Percentiles rank a stretch among this genome's conserved stretches.
These are phyloP conservation scores for Centrapalus pauciflorus DNA, from an alignment of 129 eudicot genomes.

Conservation along the genomic window DNA sequence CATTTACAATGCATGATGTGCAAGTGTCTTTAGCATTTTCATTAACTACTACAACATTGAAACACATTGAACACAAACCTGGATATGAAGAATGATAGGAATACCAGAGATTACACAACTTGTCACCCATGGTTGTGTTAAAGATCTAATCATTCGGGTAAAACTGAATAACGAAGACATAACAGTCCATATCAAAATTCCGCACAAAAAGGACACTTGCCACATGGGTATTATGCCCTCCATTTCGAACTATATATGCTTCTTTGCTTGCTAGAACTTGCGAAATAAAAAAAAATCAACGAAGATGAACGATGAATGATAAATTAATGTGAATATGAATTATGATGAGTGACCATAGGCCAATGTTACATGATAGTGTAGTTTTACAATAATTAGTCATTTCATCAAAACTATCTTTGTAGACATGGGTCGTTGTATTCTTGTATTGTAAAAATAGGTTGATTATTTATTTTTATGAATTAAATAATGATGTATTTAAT, in stretches of 20 bases:
- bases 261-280: background rate
- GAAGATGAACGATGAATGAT: background rate
- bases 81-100: constrained; percentile 60
- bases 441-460: no score
- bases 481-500: no score
- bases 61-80: constrained; percentile 49
- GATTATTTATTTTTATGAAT: no score
- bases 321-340: no score
- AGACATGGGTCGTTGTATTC: no score
- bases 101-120: constrained; percentile 44
- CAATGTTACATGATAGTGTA: no score
- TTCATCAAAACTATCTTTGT: no score
- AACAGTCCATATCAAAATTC: constrained; percentile 58
- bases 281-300: constrained; percentile 5
- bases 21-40: no score
- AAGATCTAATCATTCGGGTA: constrained; percentile 64
- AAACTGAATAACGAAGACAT: constrained; percentile 58
- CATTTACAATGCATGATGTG: no score
- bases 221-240: constrained; percentile 55
- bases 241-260: constrained; percentile 32
- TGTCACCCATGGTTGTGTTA: constrained; percentile 65
- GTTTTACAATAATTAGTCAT: no score
- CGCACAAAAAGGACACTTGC: constrained; percentile 58
- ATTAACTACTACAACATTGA: background rate
- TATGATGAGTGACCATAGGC: no score